Percentiles rank a stretch among this genome's conserved stretches.
These are phyloP conservation scores for Stereum hirsutum DNA, from an alignment of 1,284 basidiomycete species.

Conservation along the genomic window DNA sequence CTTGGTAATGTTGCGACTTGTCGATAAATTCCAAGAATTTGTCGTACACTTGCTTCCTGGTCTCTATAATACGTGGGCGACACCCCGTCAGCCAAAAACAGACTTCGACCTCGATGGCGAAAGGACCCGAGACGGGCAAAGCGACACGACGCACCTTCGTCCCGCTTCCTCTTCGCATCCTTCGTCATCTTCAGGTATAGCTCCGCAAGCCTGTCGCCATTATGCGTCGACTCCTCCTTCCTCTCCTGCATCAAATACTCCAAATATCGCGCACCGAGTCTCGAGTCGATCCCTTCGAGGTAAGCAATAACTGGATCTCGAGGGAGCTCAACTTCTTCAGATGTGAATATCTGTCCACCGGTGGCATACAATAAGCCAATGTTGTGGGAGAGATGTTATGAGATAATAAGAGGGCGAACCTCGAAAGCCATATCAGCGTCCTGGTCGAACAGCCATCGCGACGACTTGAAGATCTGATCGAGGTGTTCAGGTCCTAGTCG, in stretches of 20 bases:
- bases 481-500: slow-evolving; percentile 80
- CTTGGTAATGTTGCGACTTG: slow-evolving; percentile 60
- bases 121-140: neutral
- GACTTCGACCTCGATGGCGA: neutral
- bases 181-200: slow-evolving; percentile 70
- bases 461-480: slow-evolving; percentile 69
- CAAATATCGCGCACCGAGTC: slow-evolving; percentile 74
- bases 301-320: slow-evolving; percentile 66
- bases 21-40: slow-evolving; percentile 77
- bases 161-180: slow-evolving; percentile 40
- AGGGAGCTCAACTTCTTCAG: slow-evolving; percentile 90
- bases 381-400: neutral
- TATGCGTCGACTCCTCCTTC: slow-evolving; percentile 55
- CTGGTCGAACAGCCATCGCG: slow-evolving; percentile 79
- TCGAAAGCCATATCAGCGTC: slow-evolving; percentile 70
- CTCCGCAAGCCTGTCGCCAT: slow-evolving; percentile 86
- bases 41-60: slow-evolving; percentile 39
- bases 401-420: slow-evolving; percentile 28
- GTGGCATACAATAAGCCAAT: no score
- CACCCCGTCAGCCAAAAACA: slow-evolving; percentile 4
- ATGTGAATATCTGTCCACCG: slow-evolving; percentile 86
- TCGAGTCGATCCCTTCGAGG: slow-evolving; percentile 62
- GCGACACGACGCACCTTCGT: slow-evolving; percentile 35
- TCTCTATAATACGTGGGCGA: slow-evolving; percentile 22
- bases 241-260: slow-evolving; percentile 78